Percentiles rank a stretch among this genome's conserved stretches.
phyloP scores from a whole-genome alignment of 805 yeast genomes.

The Candida chilensis region DNA sequence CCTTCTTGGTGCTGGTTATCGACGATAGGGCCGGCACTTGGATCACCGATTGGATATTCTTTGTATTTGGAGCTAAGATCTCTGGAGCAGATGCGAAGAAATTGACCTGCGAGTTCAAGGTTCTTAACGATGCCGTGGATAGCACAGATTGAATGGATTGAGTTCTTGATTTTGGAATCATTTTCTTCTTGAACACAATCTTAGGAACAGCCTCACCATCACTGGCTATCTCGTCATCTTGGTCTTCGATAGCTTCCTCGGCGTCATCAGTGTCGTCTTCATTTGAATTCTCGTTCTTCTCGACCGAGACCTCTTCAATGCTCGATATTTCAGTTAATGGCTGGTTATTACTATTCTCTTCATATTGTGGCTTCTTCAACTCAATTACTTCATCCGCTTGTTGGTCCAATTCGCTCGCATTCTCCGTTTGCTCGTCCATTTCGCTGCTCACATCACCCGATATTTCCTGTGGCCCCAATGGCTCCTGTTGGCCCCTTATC shows the following conservation, averaged over 20 bases:
- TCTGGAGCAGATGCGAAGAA: slow-evolving; percentile 1
- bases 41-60: slow-evolving; percentile 33
- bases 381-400: too few relatives aligned
- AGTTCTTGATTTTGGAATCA: slow-evolving; percentile 23
- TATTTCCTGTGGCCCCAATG: too few relatives aligned
- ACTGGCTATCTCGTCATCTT: neutral
- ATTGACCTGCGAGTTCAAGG: slow-evolving; percentile 11
- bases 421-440: too few relatives aligned
- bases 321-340: too few relatives aligned
- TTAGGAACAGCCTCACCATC: slow-evolving; percentile 7
- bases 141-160: slow-evolving; percentile 35
- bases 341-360: too few relatives aligned
- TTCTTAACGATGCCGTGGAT: slow-evolving; percentile 31
- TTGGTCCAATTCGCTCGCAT: too few relatives aligned
- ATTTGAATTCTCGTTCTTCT: neutral
- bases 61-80: too few relatives aligned
- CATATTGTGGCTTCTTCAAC: too few relatives aligned
- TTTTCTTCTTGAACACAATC: slow-evolving; percentile 26
- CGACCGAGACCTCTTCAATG: too few relatives aligned
- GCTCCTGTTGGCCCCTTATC: too few relatives aligned
- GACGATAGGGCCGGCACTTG: slow-evolving; percentile 35
- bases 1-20: slow-evolving; percentile 18
- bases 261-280: neutral
- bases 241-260: slow-evolving; percentile 1
- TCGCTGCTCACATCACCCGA: too few relatives aligned